Percentiles rank a stretch among this genome's conserved stretches.
Conservation (phyloP, 1,284 basidiomycete species). For the Psilocybe mexicana region DNA sequence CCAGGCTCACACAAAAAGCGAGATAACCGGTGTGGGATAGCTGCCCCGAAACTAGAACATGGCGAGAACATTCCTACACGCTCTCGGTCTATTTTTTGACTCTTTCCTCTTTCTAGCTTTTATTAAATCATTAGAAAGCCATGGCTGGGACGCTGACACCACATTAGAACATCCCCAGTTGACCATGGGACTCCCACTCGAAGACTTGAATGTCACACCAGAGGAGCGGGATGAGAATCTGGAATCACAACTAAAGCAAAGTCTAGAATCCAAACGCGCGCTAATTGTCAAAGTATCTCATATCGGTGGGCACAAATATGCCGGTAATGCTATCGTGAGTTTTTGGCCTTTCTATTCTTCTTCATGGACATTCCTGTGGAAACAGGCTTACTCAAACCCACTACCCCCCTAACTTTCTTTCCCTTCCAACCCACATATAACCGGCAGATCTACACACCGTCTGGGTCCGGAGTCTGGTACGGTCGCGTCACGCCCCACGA, state of each 20-base stretch:
- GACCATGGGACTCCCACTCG: constrained; percentile 53
- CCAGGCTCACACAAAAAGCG: constrained; percentile 89
- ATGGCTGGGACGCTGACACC: constrained; percentile 77
- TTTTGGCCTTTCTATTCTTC: constrained; percentile 5
- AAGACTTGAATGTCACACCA: constrained; percentile 47
- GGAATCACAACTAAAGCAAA: constrained; percentile 49
- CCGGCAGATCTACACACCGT: constrained; percentile 79
- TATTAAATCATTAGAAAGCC: constrained; percentile 55
- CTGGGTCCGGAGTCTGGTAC: constrained; percentile 86
- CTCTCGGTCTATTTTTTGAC: constrained; percentile 12
- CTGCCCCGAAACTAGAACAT: constrained; percentile 80
- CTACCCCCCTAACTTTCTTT: neutral
- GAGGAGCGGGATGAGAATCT: constrained; percentile 44
- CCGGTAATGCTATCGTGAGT: constrained; percentile 88
- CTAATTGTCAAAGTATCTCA: constrained; percentile 88
- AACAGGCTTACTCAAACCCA: neutral
- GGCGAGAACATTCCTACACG: constrained; percentile 39
- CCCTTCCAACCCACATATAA: neutral
- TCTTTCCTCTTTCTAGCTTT: constrained; percentile 48
- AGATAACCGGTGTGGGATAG: constrained; percentile 88
- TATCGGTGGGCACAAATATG: constrained; percentile 88
- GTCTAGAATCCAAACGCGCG: constrained; percentile 54
- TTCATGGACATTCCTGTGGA: neutral
- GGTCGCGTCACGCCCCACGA: constrained; percentile 92
- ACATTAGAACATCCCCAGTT: constrained; percentile 69